Conservation (phyloP, 305 asterid species). For the Ilex paraguariensis region DNA sequence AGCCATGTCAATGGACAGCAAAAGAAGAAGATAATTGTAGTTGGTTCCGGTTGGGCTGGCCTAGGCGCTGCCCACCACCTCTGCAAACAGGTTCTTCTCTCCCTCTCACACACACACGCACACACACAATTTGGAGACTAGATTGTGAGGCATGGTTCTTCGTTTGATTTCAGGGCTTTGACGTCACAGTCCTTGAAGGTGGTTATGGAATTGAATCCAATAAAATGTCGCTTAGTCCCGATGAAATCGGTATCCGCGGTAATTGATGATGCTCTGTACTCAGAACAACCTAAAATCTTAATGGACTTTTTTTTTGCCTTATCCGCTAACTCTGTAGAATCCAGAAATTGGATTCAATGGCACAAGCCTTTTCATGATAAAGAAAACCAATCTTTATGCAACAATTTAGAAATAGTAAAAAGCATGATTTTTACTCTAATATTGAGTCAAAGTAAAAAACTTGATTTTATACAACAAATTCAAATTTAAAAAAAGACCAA, state of each 20-base stretch:
- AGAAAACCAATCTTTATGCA: too few species aligned
- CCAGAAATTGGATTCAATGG: not conserved
- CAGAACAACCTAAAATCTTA: not conserved
- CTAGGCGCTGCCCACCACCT: constrained; percentile 65
- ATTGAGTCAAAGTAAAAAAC: too few species aligned
- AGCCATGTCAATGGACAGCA: constrained; percentile 10
- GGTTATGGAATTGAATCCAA: constrained; percentile 60
- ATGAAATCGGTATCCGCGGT: constrained; percentile 57
- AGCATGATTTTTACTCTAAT: too few species aligned
- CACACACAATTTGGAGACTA: not conserved
- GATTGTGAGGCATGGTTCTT: not conserved
- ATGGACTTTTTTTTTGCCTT: not conserved
- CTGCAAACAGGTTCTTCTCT: constrained; percentile 40
- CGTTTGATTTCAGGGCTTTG: constrained; percentile 46
- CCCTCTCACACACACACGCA: not conserved
- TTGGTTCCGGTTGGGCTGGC: constrained; percentile 75
- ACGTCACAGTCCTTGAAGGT: constrained; percentile 66
- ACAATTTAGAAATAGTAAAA: too few species aligned
- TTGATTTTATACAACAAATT: too few species aligned
- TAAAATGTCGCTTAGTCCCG: constrained; percentile 40
- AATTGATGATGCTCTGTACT: constrained; percentile 7
- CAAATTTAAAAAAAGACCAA: too few species aligned
- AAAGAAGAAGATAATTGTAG: constrained; percentile 52
- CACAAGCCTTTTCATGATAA: too few species aligned
- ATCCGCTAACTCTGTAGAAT: too few species aligned